Evolutionary conservation across 2,329 filamentous ascomycete species (phyloP), one percentile per base, ranked within the genome.

Genomic region (Immersiporthe knoxdaviesiana): DNA sequence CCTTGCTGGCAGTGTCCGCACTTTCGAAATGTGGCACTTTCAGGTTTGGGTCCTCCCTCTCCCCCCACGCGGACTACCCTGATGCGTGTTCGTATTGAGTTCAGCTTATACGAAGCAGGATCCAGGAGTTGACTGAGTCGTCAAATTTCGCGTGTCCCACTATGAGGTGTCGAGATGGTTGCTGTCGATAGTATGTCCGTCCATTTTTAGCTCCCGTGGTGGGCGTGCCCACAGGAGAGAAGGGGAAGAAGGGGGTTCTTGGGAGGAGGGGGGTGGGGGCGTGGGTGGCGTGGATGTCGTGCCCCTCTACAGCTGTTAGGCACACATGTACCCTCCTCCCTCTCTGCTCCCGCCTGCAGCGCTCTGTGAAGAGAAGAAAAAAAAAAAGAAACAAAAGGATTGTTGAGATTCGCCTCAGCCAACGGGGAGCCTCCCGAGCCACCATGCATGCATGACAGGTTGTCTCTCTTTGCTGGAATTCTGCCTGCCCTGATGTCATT

Each of bases 141-240:
- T 67, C 67, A 62, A 68, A 70, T 68, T 68, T 68, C 66, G 37
- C 59, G 39, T 68, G 69, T 70, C 59, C 69, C 69, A 70, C 69
- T 62, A 62, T 62, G 59, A 44, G 59, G 37, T 62, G 35, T 62
- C 35, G 37, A 62, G 18, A 35, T 35, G 59, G 37, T 62, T 62
- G 59, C 59, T 37, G 59, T 62, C 59, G 35, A 35, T 35, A 62
- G n/a, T 62, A 62, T 62, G n/a, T 14, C 59, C 59, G 39, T 24
- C 59, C 72, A 71, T 72, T 74, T 76, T 74, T 75, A 75, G 74
- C 64, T 76, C 74, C 74, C 75, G 74, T 44, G 64, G 54, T 44
- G 63, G 52, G 66, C 37, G n/a, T n/a, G 63, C 44, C 2, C 44
- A 59, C 61, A 65, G 61, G 68, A 62, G 65, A 52, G 68, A 10